Evolutionary conservation across 1,284 basidiomycete species (phyloP), one percentile per base, ranked within the genome.

Genomic region (Kwoniella shivajii): DNA sequence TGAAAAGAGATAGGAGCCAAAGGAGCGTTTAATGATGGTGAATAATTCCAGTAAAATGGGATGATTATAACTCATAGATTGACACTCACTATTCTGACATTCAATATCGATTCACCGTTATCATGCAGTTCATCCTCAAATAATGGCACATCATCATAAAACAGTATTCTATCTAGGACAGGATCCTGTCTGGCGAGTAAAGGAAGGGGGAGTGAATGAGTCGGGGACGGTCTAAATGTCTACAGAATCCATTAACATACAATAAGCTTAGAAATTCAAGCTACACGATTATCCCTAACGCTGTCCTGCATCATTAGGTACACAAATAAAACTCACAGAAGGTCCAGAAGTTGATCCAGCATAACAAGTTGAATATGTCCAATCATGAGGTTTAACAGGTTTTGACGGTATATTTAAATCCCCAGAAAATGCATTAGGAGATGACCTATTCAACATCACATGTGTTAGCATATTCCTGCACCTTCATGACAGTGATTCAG

Each of bases 71-170:
- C n/a, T n/a, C n/a, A n/a, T n/a, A 22, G 29, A 45, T 29, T 10
- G 18, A 26, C 33, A 82, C 90, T 77, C 72, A 95, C 92, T 55
- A 96, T 90, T 66, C 92, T 83, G 47, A 92, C 86, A 26, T 92
- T 82, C 5, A 92, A 77, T 43, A 85, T 84, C 0, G 91, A 92
- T 11, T 89, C 85, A 1, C 93, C 93, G 69, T 96, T 94, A 70
- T 97, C 93, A 70, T 96, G 92, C 46, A 97, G 80, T 74, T 97
- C 94, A 72, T 95, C 92, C 69, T 97, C 92, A 69, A 89, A 97
- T 4, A 97, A 79, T 0, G 90, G 88, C 0, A 96, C 86, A 71
- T 96, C 92, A 14, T 92, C 90, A 70, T 94, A 97, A 79, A 93
- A 97, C 20, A 96, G 78, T 59, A 97, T 97, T 9, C 69, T 66